phyloP scores from a whole-genome alignment of 2,329 filamentous ascomycete genomes.

The Diaporthe capsici region DNA sequence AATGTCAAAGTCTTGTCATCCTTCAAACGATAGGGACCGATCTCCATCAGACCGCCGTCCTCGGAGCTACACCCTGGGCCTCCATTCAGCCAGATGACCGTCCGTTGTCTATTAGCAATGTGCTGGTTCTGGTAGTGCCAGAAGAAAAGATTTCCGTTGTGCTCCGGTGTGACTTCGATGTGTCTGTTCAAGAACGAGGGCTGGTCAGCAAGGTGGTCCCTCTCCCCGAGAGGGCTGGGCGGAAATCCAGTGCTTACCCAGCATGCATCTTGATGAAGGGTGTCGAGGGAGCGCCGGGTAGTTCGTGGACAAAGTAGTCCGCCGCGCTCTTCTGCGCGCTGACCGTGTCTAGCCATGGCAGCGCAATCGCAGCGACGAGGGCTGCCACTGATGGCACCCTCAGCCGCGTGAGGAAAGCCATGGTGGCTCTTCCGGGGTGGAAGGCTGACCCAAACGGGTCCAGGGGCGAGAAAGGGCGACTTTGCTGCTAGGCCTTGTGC shows the following conservation, averaged over 20 bases:
- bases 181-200: conserved; percentile 69
- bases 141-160: conserved; percentile 97
- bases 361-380: conserved; percentile 52
- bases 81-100: conserved; percentile 97
- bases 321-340: conserved; percentile 70
- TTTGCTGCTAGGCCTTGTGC: conserved; percentile 20
- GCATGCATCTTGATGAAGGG: conserved; percentile 96
- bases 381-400: conserved; percentile 43
- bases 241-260: conserved; percentile 73
- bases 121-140: conserved; percentile 98
- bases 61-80: conserved; percentile 97
- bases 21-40: conserved; percentile 91
- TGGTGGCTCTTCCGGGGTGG: conserved; percentile 38
- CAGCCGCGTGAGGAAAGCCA: conserved; percentile 47
- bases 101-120: conserved; percentile 91
- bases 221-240: background rate
- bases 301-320: conserved; percentile 89
- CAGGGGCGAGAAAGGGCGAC: conserved; percentile 16
- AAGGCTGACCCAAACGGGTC: conserved; percentile 39
- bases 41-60: conserved; percentile 96
- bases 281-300: conserved; percentile 86
- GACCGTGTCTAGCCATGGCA: conserved; percentile 59
- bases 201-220: background rate
- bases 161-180: conserved; percentile 87
- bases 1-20: conserved; percentile 79